A percentile compares a stretch with the other conserved stretches of the same genome.
These are phyloP conservation scores for Aphanomyces stellatus DNA, from an alignment of 352 stramenopile species.

Conservation along the genomic window DNA sequence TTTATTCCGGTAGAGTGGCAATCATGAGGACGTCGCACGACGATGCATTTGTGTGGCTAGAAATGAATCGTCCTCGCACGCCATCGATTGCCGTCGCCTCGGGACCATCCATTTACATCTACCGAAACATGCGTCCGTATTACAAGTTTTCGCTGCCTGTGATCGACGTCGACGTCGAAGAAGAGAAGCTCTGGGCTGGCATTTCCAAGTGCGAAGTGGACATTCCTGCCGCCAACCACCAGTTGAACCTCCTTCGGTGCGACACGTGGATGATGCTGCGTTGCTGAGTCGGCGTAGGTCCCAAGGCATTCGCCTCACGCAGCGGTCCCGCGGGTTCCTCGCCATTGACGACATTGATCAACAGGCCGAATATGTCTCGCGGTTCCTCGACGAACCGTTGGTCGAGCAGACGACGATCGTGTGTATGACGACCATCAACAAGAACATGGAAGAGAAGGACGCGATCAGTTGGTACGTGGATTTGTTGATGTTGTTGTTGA, in stretches of 20 bases:
- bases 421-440: constrained; percentile 85
- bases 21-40: neutral
- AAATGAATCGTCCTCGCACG: constrained; percentile 56
- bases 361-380: constrained; percentile 69
- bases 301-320: constrained; percentile 52
- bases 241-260: constrained; percentile 56
- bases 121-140: constrained; percentile 84
- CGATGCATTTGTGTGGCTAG: no score
- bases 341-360: constrained; percentile 78
- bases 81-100: constrained; percentile 81
- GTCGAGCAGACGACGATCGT: constrained; percentile 70
- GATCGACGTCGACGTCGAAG: constrained; percentile 61
- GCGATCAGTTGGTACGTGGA: constrained; percentile 50
- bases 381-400: constrained; percentile 70
- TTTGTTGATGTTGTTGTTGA: neutral
- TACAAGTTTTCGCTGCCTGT: constrained; percentile 85
- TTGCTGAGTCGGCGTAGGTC: constrained; percentile 25
- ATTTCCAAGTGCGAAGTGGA: constrained; percentile 63
- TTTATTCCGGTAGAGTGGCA: constrained; percentile 47
- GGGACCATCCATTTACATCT: constrained; percentile 85
- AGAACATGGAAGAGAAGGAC: constrained; percentile 78
- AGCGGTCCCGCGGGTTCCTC: constrained; percentile 57
- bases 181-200: constrained; percentile 60
- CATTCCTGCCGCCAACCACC: constrained; percentile 49
- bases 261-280: neutral